Conservation (phyloP, 2,329 filamentous ascomycete species). For the Calonectria hawksworthii region DNA sequence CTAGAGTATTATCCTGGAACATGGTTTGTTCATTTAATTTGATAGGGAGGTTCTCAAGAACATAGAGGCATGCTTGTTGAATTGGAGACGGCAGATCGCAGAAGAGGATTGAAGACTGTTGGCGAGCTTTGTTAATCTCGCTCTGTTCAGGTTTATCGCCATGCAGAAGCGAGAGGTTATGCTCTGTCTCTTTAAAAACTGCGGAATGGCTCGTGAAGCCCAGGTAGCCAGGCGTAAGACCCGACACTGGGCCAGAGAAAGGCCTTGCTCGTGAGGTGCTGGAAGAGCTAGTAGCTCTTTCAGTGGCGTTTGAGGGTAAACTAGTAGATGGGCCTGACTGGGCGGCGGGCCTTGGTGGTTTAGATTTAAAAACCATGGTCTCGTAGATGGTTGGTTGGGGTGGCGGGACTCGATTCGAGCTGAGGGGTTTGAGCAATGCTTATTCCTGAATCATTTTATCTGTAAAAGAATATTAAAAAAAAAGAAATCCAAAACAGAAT, state of each 20-base stretch:
- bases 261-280: background rate
- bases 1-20: background rate
- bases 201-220: conserved; percentile 29
- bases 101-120: background rate
- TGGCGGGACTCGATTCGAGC: background rate
- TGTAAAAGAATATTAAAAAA: too few species aligned
- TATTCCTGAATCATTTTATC: background rate
- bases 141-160: background rate
- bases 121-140: background rate
- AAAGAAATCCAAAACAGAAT: too few species aligned
- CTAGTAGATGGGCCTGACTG: too few species aligned
- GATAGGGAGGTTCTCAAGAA: conserved; percentile 14
- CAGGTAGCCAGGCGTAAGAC: conserved; percentile 24
- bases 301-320: background rate
- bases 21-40: conserved; percentile 11
- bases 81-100: background rate
- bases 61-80: conserved; percentile 21
- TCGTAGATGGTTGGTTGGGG: background rate
- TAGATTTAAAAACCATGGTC: background rate
- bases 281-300: background rate
- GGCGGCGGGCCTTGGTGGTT: background rate
- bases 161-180: conserved; percentile 15
- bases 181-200: conserved; percentile 15
- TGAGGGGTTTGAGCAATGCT: background rate
- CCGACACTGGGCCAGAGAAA: background rate